Base-by-base conservation (phyloP, 2,329 filamentous ascomycete genomes). In the Penicillium sp. region DNA sequence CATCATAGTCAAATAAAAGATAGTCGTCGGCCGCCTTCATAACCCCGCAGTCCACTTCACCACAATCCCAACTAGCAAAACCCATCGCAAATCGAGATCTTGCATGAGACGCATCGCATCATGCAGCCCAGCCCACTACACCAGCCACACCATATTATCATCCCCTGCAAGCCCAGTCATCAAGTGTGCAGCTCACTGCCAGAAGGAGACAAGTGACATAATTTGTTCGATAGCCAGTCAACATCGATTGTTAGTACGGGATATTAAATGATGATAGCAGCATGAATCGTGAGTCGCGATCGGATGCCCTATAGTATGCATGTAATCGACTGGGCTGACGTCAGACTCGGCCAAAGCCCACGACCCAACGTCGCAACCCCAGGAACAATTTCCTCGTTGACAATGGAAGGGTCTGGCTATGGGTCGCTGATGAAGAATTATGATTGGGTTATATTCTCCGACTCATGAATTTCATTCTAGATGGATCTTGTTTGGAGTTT, bases 391-490 rank as follows among this genome's bases (percentile, higher is more conserved):
- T 46, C 26, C 26, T 26, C 26, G 26, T 26, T 19, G 44, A 46
- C 44, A 23, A 48, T 29, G 19, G 46, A 11, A 15, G 19, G 46
- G 23, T 48, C 19, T 31, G 23, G 19, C 5, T 41, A 41, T 41
- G 11, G 35, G 35, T 41, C 35, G 35, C 35, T 15, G 3, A 41
- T 41, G 11, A 15, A 5, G 35, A 15, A 15, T 13, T 15, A 21
- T 55, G 52, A 55, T 55, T 55, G 35, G 52, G 21, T 17, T 30
- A 29, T 30, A 55, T 55, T 47, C 52, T 46, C 52, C 52, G 52
- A 19, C 3, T 21, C 4, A 4, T 46, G 44, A 8, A 19, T 46
- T 17, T 41, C 15, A 5, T 15, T 41, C 11, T 15, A 13, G 35
- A 41, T 13, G 35, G 11, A 41, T 13, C 11, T 13, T 5, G 13